phyloP scores from a whole-genome alignment of 108 stramenopile genomes.

The Nitzschia sp. region DNA sequence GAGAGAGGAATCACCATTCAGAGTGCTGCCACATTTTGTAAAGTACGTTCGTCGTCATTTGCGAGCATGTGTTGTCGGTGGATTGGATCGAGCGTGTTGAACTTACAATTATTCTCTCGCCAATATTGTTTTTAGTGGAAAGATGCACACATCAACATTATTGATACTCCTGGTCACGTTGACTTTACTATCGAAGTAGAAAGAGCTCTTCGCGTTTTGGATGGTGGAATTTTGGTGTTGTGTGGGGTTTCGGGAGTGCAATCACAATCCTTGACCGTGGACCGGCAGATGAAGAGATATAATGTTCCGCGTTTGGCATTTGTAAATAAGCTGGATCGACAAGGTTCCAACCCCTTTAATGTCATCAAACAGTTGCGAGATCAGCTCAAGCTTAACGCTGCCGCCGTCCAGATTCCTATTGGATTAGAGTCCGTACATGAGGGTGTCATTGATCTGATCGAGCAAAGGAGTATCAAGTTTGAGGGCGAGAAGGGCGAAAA shows the following conservation, averaged over 20 bases:
- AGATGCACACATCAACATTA: constrained; percentile 97
- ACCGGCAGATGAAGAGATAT: constrained; percentile 99
- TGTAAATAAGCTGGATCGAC: constrained; percentile 99
- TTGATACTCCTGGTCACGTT: constrained; percentile 98
- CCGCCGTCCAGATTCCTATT: constrained; percentile 96
- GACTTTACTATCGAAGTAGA: constrained; percentile 90
- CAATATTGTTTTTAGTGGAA: constrained; percentile 64
- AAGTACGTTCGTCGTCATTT: constrained; percentile 18
- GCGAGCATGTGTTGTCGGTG: neutral
- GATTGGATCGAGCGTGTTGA: neutral
- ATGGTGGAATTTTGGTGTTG: constrained; percentile 95
- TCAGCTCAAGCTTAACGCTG: constrained; percentile 94
- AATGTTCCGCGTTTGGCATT: constrained; percentile 98
- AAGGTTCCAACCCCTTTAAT: constrained; percentile 92
- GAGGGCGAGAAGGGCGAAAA: constrained; percentile 91
- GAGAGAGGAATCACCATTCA: constrained; percentile 99
- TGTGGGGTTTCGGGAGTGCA: constrained; percentile 99
- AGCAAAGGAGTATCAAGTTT: constrained; percentile 70
- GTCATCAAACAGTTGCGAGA: constrained; percentile 85
- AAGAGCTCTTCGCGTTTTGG: constrained; percentile 97
- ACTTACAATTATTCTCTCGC: neutral
- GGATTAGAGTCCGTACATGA: constrained; percentile 92
- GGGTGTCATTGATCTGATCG: constrained; percentile 95
- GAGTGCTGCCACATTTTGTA: constrained; percentile 98
- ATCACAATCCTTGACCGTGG: constrained; percentile 97